Conservation (phyloP, 192 early-diverging fungal species). For the Coemansia sp. region DNA sequence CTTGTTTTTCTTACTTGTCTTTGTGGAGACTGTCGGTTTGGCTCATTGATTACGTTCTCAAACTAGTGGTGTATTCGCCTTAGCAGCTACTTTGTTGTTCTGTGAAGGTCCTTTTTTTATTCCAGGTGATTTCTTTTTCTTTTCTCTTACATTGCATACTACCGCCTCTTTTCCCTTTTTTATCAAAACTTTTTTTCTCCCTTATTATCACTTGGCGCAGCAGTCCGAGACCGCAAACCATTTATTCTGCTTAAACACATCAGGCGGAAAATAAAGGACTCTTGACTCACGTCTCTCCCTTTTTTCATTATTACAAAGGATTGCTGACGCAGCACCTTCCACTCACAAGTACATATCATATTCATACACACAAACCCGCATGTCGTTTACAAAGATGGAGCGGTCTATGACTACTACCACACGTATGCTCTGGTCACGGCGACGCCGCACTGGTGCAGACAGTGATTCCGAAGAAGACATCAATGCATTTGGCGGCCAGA, state of each 20-base stretch:
- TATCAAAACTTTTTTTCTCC: neutral
- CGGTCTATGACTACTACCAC: conserved; percentile 1
- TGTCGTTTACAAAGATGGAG: conserved; percentile 7
- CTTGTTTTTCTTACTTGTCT: neutral
- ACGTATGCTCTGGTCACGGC: conserved; percentile 1
- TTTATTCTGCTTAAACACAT: no score
- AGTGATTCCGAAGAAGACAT: conserved; percentile 3
- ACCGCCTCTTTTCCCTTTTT: neutral
- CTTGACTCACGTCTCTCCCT: no score
- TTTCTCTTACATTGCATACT: neutral
- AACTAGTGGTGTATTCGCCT: no score
- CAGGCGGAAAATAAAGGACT: no score
- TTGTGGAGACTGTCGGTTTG: neutral
- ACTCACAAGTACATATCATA: neutral
- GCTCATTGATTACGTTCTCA: no score
- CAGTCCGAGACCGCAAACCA: neutral
- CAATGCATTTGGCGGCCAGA: neutral
- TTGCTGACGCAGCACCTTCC: no score
- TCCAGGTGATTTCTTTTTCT: neutral
- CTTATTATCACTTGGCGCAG: no score
- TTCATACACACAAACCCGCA: neutral
- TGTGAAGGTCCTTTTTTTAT: neutral
- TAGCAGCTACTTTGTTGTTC: no score
- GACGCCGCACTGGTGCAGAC: neutral
- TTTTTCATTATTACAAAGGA: no score